A percentile compares a stretch with the other conserved stretches of the same genome.
phyloP scores from a whole-genome alignment of 116 monocot genomes.

The Thalassia testudinum region DNA sequence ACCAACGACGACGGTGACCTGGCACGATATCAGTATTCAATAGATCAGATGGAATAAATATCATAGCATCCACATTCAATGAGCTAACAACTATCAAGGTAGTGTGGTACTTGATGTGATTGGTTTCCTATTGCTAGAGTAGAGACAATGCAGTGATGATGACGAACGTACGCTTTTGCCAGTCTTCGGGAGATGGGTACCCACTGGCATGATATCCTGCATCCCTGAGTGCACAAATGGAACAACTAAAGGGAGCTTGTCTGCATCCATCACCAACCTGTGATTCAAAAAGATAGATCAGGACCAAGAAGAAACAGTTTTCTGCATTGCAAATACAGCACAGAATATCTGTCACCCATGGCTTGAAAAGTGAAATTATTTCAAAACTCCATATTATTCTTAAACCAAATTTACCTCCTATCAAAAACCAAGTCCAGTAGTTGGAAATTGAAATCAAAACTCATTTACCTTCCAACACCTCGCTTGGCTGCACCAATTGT shows the following conservation, averaged over 20 bases:
- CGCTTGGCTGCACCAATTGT: slow-evolving; percentile 60
- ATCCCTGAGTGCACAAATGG: slow-evolving; percentile 93
- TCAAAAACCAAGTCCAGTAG: too few relatives aligned
- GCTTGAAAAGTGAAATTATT: too few relatives aligned
- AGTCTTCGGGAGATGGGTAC: slow-evolving; percentile 50
- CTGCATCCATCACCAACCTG: slow-evolving; percentile 84
- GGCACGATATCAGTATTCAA: slow-evolving; percentile 5
- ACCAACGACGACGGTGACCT: slow-evolving; percentile 86
- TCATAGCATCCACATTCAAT: too few relatives aligned
- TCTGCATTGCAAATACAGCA: too few relatives aligned
- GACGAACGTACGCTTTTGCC: slow-evolving; percentile 44
- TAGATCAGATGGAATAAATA: too few relatives aligned
- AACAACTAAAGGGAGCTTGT: slow-evolving; percentile 52
- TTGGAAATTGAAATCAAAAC: too few relatives aligned
- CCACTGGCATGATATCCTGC: slow-evolving; percentile 94
- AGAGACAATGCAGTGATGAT: too few relatives aligned
- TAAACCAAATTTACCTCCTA: too few relatives aligned
- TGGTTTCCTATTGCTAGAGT: too few relatives aligned
- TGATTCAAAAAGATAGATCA: not conserved
- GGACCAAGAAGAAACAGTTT: not conserved
- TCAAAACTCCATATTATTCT: too few relatives aligned
- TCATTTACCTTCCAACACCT: slow-evolving; percentile 90
- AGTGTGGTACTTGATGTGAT: too few relatives aligned
- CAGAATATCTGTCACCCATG: too few relatives aligned
- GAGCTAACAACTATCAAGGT: not conserved